Evolutionary conservation across 2,329 filamentous ascomycete genomes (phyloP).

Genomic region (Fusarium sp.): DNA sequence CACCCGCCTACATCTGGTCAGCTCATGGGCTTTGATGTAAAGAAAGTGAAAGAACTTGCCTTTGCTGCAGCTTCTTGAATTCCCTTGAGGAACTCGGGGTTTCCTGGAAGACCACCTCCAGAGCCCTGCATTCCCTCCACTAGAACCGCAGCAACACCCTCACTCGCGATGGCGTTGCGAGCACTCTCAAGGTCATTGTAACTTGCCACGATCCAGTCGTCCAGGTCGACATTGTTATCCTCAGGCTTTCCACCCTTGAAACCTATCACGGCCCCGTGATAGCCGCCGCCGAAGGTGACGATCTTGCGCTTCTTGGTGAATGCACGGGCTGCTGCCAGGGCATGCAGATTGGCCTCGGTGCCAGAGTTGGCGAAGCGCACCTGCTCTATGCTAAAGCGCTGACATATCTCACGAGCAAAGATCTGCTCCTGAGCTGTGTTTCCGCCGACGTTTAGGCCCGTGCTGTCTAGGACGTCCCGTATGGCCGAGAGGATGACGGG

Average conservation of each 20-base stretch:
- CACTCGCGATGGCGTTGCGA: conserved; percentile 54
- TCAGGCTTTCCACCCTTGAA: conserved; percentile 51
- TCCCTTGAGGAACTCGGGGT: conserved; percentile 61
- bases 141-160: conserved; percentile 71
- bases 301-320: conserved; percentile 60
- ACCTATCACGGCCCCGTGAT: conserved; percentile 53
- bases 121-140: conserved; percentile 76
- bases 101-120: conserved; percentile 67
- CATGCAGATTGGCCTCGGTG: conserved; percentile 73
- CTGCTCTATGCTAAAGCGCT: conserved; percentile 66
- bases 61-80: conserved; percentile 61
- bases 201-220: conserved; percentile 69
- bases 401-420: conserved; percentile 64
- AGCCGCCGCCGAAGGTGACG: conserved; percentile 62
- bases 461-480: conserved; percentile 53
- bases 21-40: too few species aligned
- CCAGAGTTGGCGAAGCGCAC: conserved; percentile 74
- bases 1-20: conserved; percentile 53
- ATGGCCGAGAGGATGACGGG: conserved; percentile 64
- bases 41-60: conserved; percentile 21
- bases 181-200: conserved; percentile 71
- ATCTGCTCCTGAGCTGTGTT: conserved; percentile 63
- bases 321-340: conserved; percentile 64
- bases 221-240: conserved; percentile 60
- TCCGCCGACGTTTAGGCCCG: conserved; percentile 67